Evolutionary conservation across 345 rosid species (phyloP), one percentile per base, ranked within the genome.

Genomic region (Toxicodendron radicans): DNA sequence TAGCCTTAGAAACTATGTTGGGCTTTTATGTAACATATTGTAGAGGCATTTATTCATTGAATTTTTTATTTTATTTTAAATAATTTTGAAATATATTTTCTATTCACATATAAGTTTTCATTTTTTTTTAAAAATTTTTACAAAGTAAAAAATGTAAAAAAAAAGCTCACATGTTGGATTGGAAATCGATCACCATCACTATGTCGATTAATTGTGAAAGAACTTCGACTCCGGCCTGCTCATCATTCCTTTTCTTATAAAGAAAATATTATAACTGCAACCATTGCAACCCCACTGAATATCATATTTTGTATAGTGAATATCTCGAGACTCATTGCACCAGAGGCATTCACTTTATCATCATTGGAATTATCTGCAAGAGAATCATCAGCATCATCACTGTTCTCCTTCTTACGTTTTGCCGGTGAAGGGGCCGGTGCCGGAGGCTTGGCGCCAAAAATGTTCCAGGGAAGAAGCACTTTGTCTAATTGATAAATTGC

Each of bases 391-490:
- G 30, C 76, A 38, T 2, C 56, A 21, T 60, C 77, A 2, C 64
- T 83, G 35, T 78, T n/a, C 13, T 54, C 59, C 78, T 82, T 80
- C 62, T 64, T 69, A 24, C 71, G 57, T 76, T 79, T 77, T 4
- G 61, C 21, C 0, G 88, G 82, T 5, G 85, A 64, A 0, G 86
- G 85, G 3, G 87, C 80, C 1, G 86, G 80, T 2, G 88, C 79
- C 0, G 88, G 88, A 33, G 88, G 84, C 59, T 73, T 81, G 3
- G 83, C 73, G n/a, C 79, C 78, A 16, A 85, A 77, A 54, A 85
- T 61, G 66, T 67, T 72, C 64, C 74, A 24, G 2, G 89, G 89
- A 56, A 77, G 86, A 67, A 85, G 72, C 21, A 85, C 89, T 77
- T 79, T 81, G 70, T 79, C 79, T 4, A 85, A 82, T 56, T 73